phyloP scores from a whole-genome alignment of 116 monocot species.

The Papilionanthe hybrid region DNA sequence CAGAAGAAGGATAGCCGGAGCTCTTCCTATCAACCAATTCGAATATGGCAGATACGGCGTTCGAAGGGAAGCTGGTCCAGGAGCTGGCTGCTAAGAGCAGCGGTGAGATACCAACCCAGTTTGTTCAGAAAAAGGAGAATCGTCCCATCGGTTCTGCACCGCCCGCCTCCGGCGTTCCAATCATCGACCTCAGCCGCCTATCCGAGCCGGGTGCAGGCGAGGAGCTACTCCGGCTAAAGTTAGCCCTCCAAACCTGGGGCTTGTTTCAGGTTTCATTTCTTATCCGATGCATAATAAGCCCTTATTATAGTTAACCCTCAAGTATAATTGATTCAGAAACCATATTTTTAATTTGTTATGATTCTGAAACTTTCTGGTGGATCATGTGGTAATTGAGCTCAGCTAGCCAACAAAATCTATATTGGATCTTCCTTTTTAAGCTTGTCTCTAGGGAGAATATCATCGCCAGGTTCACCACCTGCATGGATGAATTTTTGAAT shows the following conservation, averaged over 20 bases:
- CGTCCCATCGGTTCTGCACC: constrained; percentile 6
- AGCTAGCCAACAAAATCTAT: no score
- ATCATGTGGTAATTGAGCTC: no score
- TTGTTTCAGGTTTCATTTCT: constrained; percentile 11
- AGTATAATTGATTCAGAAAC: background rate
- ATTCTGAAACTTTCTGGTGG: no score
- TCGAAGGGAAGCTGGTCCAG: constrained; percentile 9
- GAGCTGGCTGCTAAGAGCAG: constrained; percentile 8
- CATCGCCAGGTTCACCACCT: no score
- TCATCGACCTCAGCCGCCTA: constrained; percentile 16
- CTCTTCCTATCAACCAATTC: background rate
- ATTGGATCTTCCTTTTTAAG: no score
- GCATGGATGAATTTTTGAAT: no score
- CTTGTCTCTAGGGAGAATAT: no score
- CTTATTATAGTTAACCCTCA: background rate
- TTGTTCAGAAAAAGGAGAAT: constrained; percentile 8
- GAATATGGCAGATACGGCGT: background rate
- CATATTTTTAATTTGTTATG: no score
- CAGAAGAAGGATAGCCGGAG: background rate
- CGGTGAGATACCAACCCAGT: constrained; percentile 6
- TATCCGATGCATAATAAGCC: no score
- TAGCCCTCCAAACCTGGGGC: constrained; percentile 19
- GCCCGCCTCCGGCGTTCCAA: constrained; percentile 1
- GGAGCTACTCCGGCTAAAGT: constrained; percentile 9
- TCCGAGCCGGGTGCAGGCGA: background rate